Base-by-base conservation (phyloP, 805 yeast genomes). In the Saccharomyces kudriavzevii region DNA sequence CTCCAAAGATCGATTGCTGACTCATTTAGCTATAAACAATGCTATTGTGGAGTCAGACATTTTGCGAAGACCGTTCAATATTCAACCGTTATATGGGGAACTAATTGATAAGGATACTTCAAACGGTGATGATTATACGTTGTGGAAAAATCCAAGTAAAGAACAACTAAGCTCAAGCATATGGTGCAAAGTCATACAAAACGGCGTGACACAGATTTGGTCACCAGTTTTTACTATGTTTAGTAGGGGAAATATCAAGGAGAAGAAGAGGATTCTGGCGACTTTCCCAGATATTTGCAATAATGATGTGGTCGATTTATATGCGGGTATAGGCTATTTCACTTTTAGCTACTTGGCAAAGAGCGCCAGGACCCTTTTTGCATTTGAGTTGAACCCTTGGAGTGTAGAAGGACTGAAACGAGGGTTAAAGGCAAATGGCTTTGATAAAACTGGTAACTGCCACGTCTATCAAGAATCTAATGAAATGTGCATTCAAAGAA, bases 301-400 rank as follows among this genome's bases (percentile, higher is more conserved):
- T 11, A 71, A 74, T 0, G 75, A 73, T 24, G 80, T 85, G 0
- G 73, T 86, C 3, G 96, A 89, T 63, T 61, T 89, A 46, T 89
- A 89, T 65, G 83, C 87, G 29, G 96, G 96, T 0, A 89, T 89
- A 49, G 96, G 96, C 2, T 89, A 89, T 67, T 89, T 89, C 66
- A 79, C 90, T 5, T 70, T 89, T 26, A 76, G 87, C 48, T 89
- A 89, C 62, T 70, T 86, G 47, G 73, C 72, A 49, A 71, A 75
- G 28, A 76, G 77, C 0, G 88, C 89, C 1, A 61, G 69, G 6
- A 65, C 70, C 17, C 69, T 87, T 0, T 76, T 82, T 49, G 83
- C 95, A 62, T 89, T 96, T 89, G 96, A 89, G 56, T 67, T 89
- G 47, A 89, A 89, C 60, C 87, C 89, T 2, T 88, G 94, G 94